Conservation (phyloP, 768 basidiomycete genomes). For the Russula earlei region DNA sequence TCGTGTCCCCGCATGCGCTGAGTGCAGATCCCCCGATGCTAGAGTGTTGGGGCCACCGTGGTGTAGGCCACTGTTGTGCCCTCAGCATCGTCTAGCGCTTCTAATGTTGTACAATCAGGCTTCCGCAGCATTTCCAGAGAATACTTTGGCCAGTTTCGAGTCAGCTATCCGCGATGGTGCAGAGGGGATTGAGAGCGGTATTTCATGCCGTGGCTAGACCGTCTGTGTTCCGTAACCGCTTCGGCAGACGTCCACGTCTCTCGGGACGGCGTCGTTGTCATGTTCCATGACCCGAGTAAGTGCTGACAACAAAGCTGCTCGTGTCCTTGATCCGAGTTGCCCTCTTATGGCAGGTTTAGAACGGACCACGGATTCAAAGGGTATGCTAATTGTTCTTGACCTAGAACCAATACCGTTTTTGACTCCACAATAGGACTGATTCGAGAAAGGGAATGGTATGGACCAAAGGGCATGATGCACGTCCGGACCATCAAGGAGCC, state of each 20-base stretch:
- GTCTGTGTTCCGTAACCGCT: constrained; percentile 36
- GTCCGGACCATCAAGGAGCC: constrained; percentile 74
- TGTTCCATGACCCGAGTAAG: constrained; percentile 92
- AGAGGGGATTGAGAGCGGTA: constrained; percentile 98
- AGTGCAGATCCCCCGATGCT: background rate
- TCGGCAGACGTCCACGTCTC: constrained; percentile 91
- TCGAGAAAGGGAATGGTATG: constrained; percentile 40
- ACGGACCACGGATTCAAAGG: constrained; percentile 75
- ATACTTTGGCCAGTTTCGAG: constrained; percentile 91
- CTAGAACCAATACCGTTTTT: background rate
- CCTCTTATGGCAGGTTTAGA: constrained; percentile 39
- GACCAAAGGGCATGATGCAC: constrained; percentile 52
- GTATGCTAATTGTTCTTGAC: constrained; percentile 27
- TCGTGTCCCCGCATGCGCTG: background rate
- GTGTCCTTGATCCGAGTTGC: background rate
- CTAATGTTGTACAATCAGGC: constrained; percentile 40
- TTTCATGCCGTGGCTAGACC: constrained; percentile 26
- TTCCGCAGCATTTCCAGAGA: constrained; percentile 81
- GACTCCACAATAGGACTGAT: constrained; percentile 42
- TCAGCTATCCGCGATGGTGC: constrained; percentile 92
- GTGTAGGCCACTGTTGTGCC: constrained; percentile 33
- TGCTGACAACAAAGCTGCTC: background rate
- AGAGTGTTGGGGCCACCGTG: constrained; percentile 80
- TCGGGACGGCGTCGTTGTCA: constrained; percentile 73
- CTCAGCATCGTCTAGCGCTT: background rate